Conservation (phyloP, 352 stramenopile genomes). For the Phytophthora foliorum region DNA sequence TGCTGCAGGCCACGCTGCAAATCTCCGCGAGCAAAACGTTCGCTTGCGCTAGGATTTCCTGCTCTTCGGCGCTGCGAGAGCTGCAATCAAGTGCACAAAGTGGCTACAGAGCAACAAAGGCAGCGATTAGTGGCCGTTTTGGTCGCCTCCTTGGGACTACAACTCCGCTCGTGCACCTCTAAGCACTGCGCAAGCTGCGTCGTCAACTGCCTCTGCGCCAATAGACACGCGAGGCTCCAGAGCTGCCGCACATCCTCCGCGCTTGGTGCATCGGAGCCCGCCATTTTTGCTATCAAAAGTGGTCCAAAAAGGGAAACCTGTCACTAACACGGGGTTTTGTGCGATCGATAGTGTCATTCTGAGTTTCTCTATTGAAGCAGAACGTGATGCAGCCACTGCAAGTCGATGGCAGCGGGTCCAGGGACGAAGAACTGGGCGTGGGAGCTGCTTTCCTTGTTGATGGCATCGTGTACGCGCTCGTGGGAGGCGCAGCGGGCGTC, state of each 20-base stretch:
- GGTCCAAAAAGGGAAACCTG: neutral
- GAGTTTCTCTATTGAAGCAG: conserved; percentile 27
- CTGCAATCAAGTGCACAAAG: conserved; percentile 39
- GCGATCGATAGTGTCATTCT: neutral
- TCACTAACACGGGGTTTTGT: conserved; percentile 20
- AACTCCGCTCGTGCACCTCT: conserved; percentile 39
- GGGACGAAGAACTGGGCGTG: conserved; percentile 58
- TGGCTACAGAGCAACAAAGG: conserved; percentile 30
- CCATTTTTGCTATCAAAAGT: conserved; percentile 26
- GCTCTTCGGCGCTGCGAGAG: conserved; percentile 24
- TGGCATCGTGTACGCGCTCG: conserved; percentile 71
- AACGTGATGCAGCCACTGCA: conserved; percentile 23
- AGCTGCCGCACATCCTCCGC: conserved; percentile 56
- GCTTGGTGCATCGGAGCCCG: conserved; percentile 3
- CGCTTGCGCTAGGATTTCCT: conserved; percentile 37
- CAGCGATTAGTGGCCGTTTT: conserved; percentile 5
- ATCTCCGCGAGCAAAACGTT: conserved; percentile 72
- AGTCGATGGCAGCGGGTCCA: conserved; percentile 15
- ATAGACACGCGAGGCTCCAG: conserved; percentile 67
- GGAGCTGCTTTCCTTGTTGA: conserved; percentile 75
- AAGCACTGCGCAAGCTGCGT: conserved; percentile 57
- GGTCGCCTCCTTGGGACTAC: neutral
- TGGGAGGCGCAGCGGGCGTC: conserved; percentile 61
- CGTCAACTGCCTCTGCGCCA: conserved; percentile 51
- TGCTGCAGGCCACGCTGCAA: conserved; percentile 53